Percentiles rank a stretch among this genome's conserved stretches.
phyloP scores from a whole-genome alignment of 441 rosid genomes.

The Populus trichocarpa region DNA sequence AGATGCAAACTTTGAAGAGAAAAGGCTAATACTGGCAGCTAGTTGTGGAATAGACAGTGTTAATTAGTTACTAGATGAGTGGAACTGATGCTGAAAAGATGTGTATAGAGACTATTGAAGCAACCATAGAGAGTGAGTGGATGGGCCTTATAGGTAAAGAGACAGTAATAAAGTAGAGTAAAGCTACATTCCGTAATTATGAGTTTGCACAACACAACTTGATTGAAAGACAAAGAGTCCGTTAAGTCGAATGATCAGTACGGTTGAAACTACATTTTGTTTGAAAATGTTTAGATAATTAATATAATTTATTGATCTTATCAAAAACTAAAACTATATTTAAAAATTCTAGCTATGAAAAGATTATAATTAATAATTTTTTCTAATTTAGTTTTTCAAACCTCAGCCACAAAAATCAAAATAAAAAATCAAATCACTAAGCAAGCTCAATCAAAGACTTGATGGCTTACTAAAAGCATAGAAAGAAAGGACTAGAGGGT shows the following conservation, averaged over 20 bases:
- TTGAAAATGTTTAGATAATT: no score
- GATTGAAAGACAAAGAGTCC: constrained; percentile 9
- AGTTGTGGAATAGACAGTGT: not conserved
- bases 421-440: not conserved
- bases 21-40: constrained; percentile 2
- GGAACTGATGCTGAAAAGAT: constrained; percentile 8
- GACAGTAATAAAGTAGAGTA: constrained; percentile 22
- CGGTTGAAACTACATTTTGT: no score
- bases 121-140: not conserved
- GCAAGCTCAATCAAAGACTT: constrained; percentile 14
- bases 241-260: no score
- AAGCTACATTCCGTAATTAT: constrained; percentile 32
- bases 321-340: no score
- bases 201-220: constrained; percentile 4
- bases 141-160: constrained; percentile 20
- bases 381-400: no score
- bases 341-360: no score
- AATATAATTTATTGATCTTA: no score
- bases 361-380: no score
- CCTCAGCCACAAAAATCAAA: no score
- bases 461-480: constrained; percentile 22
- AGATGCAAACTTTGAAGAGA: not conserved
- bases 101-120: not conserved
- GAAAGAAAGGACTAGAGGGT: not conserved
- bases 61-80: not conserved